Base-by-base conservation (phyloP, 345 rosid genomes). In the Salix brachista region DNA sequence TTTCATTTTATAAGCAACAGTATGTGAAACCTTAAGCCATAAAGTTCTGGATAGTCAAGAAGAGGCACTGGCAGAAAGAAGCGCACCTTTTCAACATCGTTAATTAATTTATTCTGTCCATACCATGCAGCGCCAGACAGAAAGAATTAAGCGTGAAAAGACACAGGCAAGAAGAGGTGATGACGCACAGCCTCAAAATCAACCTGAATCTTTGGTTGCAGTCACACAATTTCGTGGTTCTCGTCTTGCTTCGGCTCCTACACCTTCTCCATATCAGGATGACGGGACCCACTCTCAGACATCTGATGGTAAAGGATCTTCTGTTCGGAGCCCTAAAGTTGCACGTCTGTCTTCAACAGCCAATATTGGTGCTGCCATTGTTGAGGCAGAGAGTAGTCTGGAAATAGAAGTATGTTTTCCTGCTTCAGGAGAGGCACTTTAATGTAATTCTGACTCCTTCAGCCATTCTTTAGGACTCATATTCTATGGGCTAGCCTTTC, bases 231-330 rank as follows among this genome's bases (percentile, higher is more conserved):
- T 83, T 85, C 91, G 73, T 67, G 94, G 98, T 77, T 92, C 98
- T 76, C 90, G 97, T 73, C 99, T 96, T 75, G 95, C 99, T 76
- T 89, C 98, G 23, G 97, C 89, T 78, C 91, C 94, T 78, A 58
- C 85, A 48, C 92, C 97, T 66, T 88, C 97, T 61, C 99, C 97
- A 52, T 96, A 75, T 85, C 90, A 88, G 87, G 80, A 77, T 14
- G 21, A 65, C 52, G 2, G 70, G n/a, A 44, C 30, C 2, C 36
- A 66, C 18, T 5, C 34, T 78, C 32, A 60, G 65, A 75, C 56
- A 73, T 74, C 79, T 70, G 77, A 81, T 76, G 79, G 73, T 80
- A 79, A 79, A 78, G 83, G 83, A 77, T 76, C 71, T 44, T 76
- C 82, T 70, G 81, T 41, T 75, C 88, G 68, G 30, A 80, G 80